These are phyloP conservation scores for Capsella bursapastoris DNA, from an alignment of 345 rosid genomes.

Conservation along the genomic window DNA sequence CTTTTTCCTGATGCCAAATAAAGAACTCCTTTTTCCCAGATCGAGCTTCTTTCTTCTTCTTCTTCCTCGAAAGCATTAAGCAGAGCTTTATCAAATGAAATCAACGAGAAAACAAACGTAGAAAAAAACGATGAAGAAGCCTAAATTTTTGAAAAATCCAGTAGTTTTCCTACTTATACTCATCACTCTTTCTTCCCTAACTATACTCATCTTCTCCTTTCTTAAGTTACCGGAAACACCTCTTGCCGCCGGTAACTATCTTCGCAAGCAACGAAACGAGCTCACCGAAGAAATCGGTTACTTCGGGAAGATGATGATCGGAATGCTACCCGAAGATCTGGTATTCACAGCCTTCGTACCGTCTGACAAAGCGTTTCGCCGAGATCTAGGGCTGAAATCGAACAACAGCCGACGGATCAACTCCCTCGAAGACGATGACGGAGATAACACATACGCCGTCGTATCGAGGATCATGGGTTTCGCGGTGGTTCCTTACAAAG, in stretches of 20 bases:
- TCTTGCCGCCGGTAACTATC: slow-evolving; percentile 25
- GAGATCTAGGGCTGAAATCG: slow-evolving; percentile 55
- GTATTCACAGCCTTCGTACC: slow-evolving; percentile 82
- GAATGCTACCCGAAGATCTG: slow-evolving; percentile 79
- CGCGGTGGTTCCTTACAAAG: slow-evolving; percentile 65
- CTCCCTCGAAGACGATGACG: slow-evolving; percentile 44
- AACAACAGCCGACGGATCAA: slow-evolving; percentile 35
- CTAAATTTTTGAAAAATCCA: slow-evolving; percentile 44
- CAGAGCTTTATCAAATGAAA: slow-evolving; percentile 13
- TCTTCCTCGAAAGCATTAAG: neutral
- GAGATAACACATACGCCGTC: slow-evolving; percentile 60
- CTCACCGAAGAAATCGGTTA: slow-evolving; percentile 47
- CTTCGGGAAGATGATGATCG: slow-evolving; percentile 80
- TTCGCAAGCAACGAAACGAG: slow-evolving; percentile 3
- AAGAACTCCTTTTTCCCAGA: slow-evolving; percentile 22
- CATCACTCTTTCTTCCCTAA: slow-evolving; percentile 55
- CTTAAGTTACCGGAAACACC: slow-evolving; percentile 64
- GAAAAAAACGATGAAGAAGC: slow-evolving; percentile 52
- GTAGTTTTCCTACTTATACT: slow-evolving; percentile 49
- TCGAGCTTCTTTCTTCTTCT: slow-evolving; percentile 28
- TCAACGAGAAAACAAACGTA: neutral
- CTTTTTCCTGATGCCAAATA: neutral
- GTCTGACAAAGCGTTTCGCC: slow-evolving; percentile 60
- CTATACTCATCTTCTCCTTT: slow-evolving; percentile 49
- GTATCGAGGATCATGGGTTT: slow-evolving; percentile 72